Percentiles rank a stretch among this genome's conserved stretches.
These are phyloP conservation scores for Pythium chondricola DNA, from an alignment of 352 stramenopile species.

Conservation along the genomic window DNA sequence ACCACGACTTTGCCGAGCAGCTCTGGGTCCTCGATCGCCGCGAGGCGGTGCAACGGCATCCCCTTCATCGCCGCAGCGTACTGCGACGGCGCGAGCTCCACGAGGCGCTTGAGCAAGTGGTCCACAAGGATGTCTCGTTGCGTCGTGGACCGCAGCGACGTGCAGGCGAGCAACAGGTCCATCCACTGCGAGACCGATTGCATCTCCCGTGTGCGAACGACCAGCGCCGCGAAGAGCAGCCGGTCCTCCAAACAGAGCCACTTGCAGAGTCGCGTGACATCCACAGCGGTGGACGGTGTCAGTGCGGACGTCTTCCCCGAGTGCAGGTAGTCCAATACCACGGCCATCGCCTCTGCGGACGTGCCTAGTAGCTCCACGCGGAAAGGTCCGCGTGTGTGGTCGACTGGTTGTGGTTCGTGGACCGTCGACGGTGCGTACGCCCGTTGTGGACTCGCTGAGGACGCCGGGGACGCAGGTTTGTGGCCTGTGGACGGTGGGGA, in stretches of 20 bases:
- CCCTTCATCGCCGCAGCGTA: conserved; percentile 26
- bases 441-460: too few relatives aligned
- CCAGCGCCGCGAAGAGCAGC: conserved; percentile 36
- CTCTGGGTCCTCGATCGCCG: conserved; percentile 27
- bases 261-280: conserved; percentile 34
- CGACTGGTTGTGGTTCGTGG: not conserved
- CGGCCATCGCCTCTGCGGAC: conserved; percentile 34
- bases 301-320: conserved; percentile 29
- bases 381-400: conserved; percentile 10
- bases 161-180: conserved; percentile 25
- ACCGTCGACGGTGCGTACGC: not conserved
- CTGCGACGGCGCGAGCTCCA: conserved; percentile 16
- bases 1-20: conserved; percentile 32
- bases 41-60: conserved; percentile 26
- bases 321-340: conserved; percentile 55
- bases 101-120: conserved; percentile 27
- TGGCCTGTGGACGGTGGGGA: too few relatives aligned
- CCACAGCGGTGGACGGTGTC: conserved; percentile 22
- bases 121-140: conserved; percentile 24
- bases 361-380: conserved; percentile 38
- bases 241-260: conserved; percentile 35
- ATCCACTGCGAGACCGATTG: conserved; percentile 39
- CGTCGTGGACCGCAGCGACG: conserved; percentile 12
- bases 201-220: conserved; percentile 22
- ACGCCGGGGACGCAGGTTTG: too few relatives aligned